Evolutionary conservation across 768 basidiomycete genomes (phyloP).

Genomic region (Clitopilus hobsonii): DNA sequence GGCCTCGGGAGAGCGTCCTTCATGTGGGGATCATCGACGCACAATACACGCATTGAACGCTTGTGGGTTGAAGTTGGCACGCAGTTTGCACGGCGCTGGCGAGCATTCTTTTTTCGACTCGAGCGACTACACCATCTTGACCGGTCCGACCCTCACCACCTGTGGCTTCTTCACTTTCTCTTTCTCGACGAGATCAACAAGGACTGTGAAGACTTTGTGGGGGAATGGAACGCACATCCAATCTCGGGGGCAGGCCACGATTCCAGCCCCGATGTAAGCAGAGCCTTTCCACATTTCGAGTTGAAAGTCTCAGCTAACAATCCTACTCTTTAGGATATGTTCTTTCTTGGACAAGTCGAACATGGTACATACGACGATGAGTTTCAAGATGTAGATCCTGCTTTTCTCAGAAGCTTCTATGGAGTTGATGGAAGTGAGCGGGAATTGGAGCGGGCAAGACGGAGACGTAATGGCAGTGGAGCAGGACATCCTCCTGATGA

Average conservation of each 20-base stretch:
- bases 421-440: background rate
- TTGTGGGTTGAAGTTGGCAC: constrained; percentile 40
- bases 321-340: constrained; percentile 5
- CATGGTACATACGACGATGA: constrained; percentile 7
- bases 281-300: background rate
- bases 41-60: constrained; percentile 38
- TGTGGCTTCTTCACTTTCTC: constrained; percentile 39
- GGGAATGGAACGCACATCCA: constrained; percentile 36
- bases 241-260: constrained; percentile 22
- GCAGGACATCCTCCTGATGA: too few relatives aligned
- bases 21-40: constrained; percentile 33
- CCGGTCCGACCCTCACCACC: constrained; percentile 21
- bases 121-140: constrained; percentile 31
- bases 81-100: constrained; percentile 35
- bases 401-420: background rate
- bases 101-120: constrained; percentile 33
- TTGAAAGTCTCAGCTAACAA: background rate
- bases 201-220: constrained; percentile 28
- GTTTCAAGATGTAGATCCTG: background rate
- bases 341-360: background rate
- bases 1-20: constrained; percentile 26
- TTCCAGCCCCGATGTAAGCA: constrained; percentile 14
- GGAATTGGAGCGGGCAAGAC: background rate
- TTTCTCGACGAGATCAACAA: constrained; percentile 32
- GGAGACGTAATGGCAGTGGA: too few relatives aligned